These are phyloP conservation scores for Iodosphaeria phyllophila DNA, from an alignment of 2,329 filamentous ascomycete genomes.

Conservation along the genomic window DNA sequence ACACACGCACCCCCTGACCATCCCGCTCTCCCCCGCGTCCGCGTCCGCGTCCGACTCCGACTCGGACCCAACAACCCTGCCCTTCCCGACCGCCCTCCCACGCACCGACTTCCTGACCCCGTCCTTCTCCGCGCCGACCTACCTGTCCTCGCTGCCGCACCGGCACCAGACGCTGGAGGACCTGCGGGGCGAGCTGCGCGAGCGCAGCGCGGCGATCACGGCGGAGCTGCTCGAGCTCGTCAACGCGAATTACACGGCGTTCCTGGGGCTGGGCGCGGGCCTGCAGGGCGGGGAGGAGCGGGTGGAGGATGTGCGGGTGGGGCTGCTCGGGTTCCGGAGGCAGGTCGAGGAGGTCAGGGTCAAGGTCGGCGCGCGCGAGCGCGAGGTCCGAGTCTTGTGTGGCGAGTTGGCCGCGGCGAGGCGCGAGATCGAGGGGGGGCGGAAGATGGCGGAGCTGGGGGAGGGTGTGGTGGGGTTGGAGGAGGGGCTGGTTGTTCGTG, in stretches of 20 bases:
- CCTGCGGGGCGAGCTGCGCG: conserved; percentile 66
- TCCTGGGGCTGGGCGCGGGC: conserved; percentile 65
- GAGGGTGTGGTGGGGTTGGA: conserved; percentile 45
- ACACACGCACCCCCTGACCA: too few species aligned
- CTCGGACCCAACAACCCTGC: conserved; percentile 53
- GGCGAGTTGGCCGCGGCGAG: conserved; percentile 48
- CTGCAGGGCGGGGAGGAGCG: conserved; percentile 78
- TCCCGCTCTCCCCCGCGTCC: conserved; percentile 20
- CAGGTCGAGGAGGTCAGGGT: conserved; percentile 59
- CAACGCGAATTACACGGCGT: conserved; percentile 87
- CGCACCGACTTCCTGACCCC: conserved; percentile 65
- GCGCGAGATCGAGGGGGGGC: conserved; percentile 38
- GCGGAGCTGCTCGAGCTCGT: conserved; percentile 85
- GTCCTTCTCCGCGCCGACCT: conserved; percentile 61
- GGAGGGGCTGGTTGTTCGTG: conserved; percentile 36
- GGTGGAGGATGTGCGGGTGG: conserved; percentile 77
- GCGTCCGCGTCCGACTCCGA: conserved; percentile 6
- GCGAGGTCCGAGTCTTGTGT: conserved; percentile 43
- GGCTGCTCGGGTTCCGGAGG: conserved; percentile 66
- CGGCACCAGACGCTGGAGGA: conserved; percentile 95
- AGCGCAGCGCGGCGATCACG: conserved; percentile 61
- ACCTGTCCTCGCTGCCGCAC: conserved; percentile 63
- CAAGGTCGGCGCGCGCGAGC: conserved; percentile 42
- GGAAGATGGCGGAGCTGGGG: conserved; percentile 48
- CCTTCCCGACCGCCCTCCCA: conserved; percentile 72